phyloP scores from a whole-genome alignment of 371 early-diverging fungal species.

The Dichotomocladium elegans region DNA sequence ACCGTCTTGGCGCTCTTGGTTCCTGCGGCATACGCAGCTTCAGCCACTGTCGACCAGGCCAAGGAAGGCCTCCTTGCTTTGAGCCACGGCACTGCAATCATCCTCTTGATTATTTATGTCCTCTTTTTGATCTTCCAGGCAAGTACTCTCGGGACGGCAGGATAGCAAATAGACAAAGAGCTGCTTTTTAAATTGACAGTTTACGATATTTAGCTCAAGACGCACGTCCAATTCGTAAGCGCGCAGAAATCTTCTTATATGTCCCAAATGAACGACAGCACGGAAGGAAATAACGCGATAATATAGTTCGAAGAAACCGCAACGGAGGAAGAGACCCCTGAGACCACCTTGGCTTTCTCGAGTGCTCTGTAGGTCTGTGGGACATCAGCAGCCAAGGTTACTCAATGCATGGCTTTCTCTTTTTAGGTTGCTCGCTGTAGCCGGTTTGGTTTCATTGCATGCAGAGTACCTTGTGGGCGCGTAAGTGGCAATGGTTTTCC shows the following conservation, averaged over 20 bases:
- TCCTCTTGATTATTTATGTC: slow-evolving; percentile 71
- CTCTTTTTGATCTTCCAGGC: slow-evolving; percentile 74
- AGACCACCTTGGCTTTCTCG: slow-evolving; percentile 46
- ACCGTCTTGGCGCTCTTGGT: slow-evolving; percentile 72
- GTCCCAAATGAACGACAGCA: background rate
- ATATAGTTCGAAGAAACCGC: slow-evolving; percentile 44
- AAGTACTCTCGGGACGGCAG: background rate
- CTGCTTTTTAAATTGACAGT: slow-evolving; percentile 9
- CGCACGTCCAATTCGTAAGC: slow-evolving; percentile 61
- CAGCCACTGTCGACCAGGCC: slow-evolving; percentile 27
- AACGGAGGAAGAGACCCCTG: slow-evolving; percentile 47
- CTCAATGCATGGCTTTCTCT: background rate
- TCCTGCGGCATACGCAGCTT: slow-evolving; percentile 71
- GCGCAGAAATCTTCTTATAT: background rate
- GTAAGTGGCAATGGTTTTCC: slow-evolving; percentile 19
- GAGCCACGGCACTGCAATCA: slow-evolving; percentile 69
- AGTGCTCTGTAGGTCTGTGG: slow-evolving; percentile 18
- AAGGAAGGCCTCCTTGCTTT: slow-evolving; percentile 50
- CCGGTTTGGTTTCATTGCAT: slow-evolving; percentile 66
- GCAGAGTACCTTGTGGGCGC: slow-evolving; percentile 78
- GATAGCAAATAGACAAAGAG: background rate
- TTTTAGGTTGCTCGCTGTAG: slow-evolving; percentile 39
- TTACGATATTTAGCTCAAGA: slow-evolving; percentile 45
- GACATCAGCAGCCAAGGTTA: background rate
- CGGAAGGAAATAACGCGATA: background rate